These are phyloP conservation scores for Hypoxylon rubiginosum DNA, from an alignment of 2,329 filamentous ascomycete genomes.

Conservation along the genomic window DNA sequence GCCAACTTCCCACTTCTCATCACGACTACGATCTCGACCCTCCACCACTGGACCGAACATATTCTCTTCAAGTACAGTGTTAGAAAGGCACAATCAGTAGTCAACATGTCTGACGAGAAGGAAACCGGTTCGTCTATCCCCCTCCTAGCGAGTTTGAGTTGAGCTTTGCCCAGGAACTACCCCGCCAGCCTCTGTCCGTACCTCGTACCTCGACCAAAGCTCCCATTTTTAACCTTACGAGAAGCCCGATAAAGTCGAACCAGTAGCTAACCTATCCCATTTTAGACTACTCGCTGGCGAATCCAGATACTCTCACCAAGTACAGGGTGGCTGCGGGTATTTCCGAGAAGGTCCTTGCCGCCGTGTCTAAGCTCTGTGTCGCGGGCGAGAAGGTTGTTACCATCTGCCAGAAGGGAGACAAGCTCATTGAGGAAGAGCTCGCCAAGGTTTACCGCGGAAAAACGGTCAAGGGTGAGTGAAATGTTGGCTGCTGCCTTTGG, in stretches of 20 bases:
- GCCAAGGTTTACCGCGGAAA: conserved; percentile 98
- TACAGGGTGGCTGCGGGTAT: conserved; percentile 98
- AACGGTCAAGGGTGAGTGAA: conserved; percentile 88
- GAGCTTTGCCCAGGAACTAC: conserved; percentile 36
- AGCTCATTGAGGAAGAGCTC: conserved; percentile 93
- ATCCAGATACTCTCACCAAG: conserved; percentile 96
- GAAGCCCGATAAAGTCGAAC: conserved; percentile 18
- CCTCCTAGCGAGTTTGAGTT: conserved; percentile 18
- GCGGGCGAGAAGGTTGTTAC: conserved; percentile 93
- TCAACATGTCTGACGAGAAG: conserved; percentile 46
- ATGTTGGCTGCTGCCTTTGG: conserved; percentile 6
- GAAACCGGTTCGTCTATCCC: conserved; percentile 45
- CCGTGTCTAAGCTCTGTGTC: conserved; percentile 79
- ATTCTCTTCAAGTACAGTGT: conserved; percentile 8
- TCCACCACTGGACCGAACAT: conserved; percentile 15
- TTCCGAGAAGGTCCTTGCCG: conserved; percentile 93
- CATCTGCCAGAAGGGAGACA: conserved; percentile 95
- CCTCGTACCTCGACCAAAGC: conserved; percentile 22
- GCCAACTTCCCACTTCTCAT: conserved; percentile 30
- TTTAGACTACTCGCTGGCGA: conserved; percentile 89
- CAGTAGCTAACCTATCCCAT: conserved; percentile 38
- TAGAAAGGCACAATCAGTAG: conserved; percentile 13
- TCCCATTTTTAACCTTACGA: conserved; percentile 22
- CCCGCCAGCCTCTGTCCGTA: conserved; percentile 35
- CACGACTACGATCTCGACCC: conserved; percentile 8